These are phyloP conservation scores for Colletotrichum godetiae DNA, from an alignment of 2,329 filamentous ascomycete genomes.

Conservation along the genomic window DNA sequence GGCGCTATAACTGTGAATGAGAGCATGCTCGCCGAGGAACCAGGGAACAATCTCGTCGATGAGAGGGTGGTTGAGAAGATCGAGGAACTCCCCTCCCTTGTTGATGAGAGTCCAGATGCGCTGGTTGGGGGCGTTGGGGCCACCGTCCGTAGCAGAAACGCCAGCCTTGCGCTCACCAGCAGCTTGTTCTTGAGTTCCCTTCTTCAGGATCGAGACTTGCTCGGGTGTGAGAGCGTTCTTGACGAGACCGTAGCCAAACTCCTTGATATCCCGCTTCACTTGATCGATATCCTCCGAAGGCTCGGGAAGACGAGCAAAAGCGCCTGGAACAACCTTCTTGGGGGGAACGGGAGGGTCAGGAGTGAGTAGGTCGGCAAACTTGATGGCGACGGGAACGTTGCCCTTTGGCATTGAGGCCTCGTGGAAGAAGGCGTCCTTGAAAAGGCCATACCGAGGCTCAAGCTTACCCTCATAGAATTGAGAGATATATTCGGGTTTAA, in stretches of 20 bases:
- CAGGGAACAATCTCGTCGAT: slow-evolving; percentile 23
- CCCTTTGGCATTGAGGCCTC: not conserved
- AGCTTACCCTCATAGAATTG: not conserved
- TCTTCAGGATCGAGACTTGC: slow-evolving; percentile 17
- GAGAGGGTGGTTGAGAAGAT: slow-evolving; percentile 21
- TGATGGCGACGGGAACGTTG: not conserved
- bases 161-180: slow-evolving; percentile 15
- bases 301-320: not conserved
- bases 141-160: not conserved
- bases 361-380: not conserved
- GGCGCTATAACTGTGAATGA: no score
- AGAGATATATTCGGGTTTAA: not conserved
- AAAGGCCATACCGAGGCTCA: not conserved
- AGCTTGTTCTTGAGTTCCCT: slow-evolving; percentile 6
- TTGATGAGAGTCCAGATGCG: slow-evolving; percentile 20
- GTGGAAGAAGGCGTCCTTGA: not conserved
- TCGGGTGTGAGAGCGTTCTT: slow-evolving; percentile 12
- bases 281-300: slow-evolving; percentile 18
- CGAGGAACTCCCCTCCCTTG: slow-evolving; percentile 17
- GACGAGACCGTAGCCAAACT: slow-evolving; percentile 23
- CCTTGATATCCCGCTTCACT: slow-evolving; percentile 13
- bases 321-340: not conserved
- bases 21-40: not conserved
- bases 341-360: not conserved
- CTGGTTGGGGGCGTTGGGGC: not conserved